Conservation (phyloP, 2,329 filamentous ascomycete genomes). For the Incumbomyces lentus region DNA sequence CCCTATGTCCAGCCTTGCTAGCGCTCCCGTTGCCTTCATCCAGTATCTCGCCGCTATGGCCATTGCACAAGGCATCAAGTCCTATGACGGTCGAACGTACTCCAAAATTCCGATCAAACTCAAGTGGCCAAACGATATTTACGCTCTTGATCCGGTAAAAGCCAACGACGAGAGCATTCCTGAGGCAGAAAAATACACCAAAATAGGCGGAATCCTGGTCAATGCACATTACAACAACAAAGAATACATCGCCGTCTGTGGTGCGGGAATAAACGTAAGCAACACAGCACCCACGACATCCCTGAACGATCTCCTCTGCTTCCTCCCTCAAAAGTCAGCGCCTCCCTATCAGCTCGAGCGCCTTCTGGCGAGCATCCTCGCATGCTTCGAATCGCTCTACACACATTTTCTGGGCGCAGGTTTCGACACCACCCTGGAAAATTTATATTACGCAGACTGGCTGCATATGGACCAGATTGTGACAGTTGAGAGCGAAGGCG, state of each 20-base stretch:
- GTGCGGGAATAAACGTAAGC: slow-evolving; percentile 75
- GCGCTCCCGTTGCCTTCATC: slow-evolving; percentile 77
- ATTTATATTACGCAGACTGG: slow-evolving; percentile 73
- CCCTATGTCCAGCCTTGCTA: slow-evolving; percentile 57
- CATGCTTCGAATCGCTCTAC: slow-evolving; percentile 69
- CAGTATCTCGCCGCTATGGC: slow-evolving; percentile 89
- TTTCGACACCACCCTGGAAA: slow-evolving; percentile 63
- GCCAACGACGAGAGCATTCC: slow-evolving; percentile 13
- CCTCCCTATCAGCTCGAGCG: slow-evolving; percentile 62
- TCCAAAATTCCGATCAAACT: slow-evolving; percentile 66
- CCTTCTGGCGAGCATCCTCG: slow-evolving; percentile 70
- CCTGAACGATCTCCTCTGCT: slow-evolving; percentile 58
- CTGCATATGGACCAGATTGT: slow-evolving; percentile 67
- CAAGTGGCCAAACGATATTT: slow-evolving; percentile 98
- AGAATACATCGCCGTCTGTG: slow-evolving; percentile 74
- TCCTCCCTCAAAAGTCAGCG: slow-evolving; percentile 21
- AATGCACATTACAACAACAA: slow-evolving; percentile 72
- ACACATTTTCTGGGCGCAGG: slow-evolving; percentile 62
- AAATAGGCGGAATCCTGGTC: slow-evolving; percentile 86
- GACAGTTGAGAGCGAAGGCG: slow-evolving; percentile 63
- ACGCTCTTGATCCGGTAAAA: slow-evolving; percentile 50
- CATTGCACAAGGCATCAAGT: slow-evolving; percentile 70
- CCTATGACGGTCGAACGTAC: slow-evolving; percentile 65
- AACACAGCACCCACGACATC: slow-evolving; percentile 82
- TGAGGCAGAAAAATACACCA: slow-evolving; percentile 50